Evolutionary conservation across 495 filamentous ascomycete species (phyloP).

Genomic region (Cudoniella acicularis): DNA sequence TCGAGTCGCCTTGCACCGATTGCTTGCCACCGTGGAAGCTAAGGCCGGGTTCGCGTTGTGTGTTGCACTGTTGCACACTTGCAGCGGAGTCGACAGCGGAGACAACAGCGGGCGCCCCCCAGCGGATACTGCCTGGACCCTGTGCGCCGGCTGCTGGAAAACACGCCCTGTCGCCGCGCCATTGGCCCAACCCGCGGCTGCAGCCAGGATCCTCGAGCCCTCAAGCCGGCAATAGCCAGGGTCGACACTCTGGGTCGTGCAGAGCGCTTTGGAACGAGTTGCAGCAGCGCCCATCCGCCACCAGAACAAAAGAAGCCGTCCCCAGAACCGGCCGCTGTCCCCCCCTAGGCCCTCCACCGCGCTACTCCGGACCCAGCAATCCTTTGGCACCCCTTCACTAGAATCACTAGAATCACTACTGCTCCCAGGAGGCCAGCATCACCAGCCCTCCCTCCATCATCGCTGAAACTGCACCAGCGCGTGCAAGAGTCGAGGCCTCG

Average conservation of each 20-base stretch:
- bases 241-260: not conserved
- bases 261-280: too few relatives aligned
- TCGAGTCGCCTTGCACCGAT: constrained; percentile 1
- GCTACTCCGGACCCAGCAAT: not conserved
- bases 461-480: not conserved
- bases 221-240: not conserved
- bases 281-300: too few relatives aligned
- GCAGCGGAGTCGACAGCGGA: too few relatives aligned
- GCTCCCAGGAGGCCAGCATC: too few relatives aligned
- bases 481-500: not conserved
- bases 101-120: not conserved
- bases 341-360: too few relatives aligned
- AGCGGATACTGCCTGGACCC: not conserved
- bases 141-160: not conserved
- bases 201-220: not conserved
- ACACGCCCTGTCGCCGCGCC: not conserved
- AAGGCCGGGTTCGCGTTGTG: not conserved
- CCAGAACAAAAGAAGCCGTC: too few relatives aligned
- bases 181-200: not conserved
- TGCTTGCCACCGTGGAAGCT: constrained; percentile 2
- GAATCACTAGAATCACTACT: too few relatives aligned
- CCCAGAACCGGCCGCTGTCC: too few relatives aligned
- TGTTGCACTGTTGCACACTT: too few relatives aligned
- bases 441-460: too few relatives aligned
- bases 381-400: not conserved